Evolutionary conservation across 495 filamentous ascomycete genomes (phyloP).

Genomic region (Platismatia glauca): DNA sequence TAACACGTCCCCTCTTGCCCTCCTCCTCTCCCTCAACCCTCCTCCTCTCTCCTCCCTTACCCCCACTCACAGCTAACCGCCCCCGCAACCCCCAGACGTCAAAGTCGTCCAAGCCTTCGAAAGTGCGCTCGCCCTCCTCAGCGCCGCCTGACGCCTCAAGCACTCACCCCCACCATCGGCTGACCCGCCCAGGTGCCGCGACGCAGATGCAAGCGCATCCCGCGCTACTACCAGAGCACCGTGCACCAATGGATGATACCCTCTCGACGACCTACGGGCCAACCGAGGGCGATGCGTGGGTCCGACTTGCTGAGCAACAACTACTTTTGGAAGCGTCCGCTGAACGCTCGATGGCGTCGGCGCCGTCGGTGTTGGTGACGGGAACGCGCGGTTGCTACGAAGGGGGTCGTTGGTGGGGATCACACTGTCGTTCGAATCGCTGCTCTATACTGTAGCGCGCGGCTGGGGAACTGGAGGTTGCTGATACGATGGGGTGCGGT

Average conservation of each 20-base stretch:
- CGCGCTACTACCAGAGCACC: too few species aligned
- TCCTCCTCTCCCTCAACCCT: neutral
- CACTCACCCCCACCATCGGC: neutral
- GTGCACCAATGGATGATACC: too few species aligned
- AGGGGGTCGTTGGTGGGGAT: neutral
- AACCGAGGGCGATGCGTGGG: neutral
- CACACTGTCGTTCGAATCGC: neutral
- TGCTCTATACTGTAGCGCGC: neutral
- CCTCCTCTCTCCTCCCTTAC: too few species aligned
- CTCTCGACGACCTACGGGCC: too few species aligned
- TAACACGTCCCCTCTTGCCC: neutral
- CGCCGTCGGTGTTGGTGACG: neutral
- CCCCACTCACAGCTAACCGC: neutral
- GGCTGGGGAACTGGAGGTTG: neutral
- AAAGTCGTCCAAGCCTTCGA: slow-evolving; percentile 76
- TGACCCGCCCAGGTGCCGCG: neutral
- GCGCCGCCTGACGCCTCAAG: slow-evolving; percentile 9
- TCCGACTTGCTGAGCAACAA: neutral
- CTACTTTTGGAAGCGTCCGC: neutral
- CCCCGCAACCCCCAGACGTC: slow-evolving; percentile 35
- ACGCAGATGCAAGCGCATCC: neutral
- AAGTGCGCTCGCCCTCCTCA: slow-evolving; percentile 61
- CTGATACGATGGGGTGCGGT: neutral
- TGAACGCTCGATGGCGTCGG: neutral
- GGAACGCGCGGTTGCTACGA: neutral